Evolutionary conservation across 805 yeast species (phyloP).

Genomic region (Myxozyma monticola): DNA sequence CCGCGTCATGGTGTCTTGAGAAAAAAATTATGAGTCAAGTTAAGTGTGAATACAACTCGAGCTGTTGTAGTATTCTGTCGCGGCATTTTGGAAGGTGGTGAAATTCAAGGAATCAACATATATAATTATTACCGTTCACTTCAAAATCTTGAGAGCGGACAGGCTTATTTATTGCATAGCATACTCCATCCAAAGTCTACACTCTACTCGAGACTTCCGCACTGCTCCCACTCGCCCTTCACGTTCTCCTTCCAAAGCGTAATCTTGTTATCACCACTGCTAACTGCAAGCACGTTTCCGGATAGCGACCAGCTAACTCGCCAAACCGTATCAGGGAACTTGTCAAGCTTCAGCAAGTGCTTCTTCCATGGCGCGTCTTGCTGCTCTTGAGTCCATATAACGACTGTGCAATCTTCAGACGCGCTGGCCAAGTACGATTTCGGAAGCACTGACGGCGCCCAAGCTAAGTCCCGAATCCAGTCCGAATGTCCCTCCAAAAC

Average conservation of each 20-base stretch:
- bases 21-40: too few species aligned
- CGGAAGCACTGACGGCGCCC: slow-evolving; percentile 90
- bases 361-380: slow-evolving; percentile 70
- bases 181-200: too few species aligned
- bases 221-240: slow-evolving; percentile 92
- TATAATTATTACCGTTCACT: too few species aligned
- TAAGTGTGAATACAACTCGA: too few species aligned
- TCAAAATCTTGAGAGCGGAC: too few species aligned
- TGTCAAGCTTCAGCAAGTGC: slow-evolving; percentile 68
- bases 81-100: too few species aligned
- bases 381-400: slow-evolving; percentile 89
- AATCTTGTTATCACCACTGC: slow-evolving; percentile 95
- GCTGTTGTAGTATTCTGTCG: too few species aligned
- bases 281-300: slow-evolving; percentile 91
- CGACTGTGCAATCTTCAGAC: slow-evolving; percentile 91
- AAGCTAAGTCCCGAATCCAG: slow-evolving; percentile 98
- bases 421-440: slow-evolving; percentile 93
- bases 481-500: slow-evolving; percentile 87
- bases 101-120: too few species aligned
- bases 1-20: too few species aligned
- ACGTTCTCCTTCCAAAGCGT: slow-evolving; percentile 95
- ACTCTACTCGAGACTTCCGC: slow-evolving; percentile 96
- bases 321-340: slow-evolving; percentile 97
- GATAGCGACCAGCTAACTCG: slow-evolving; percentile 96
- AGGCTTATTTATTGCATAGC: too few species aligned